Base-by-base conservation (phyloP, 2,329 filamentous ascomycete genomes). In the Teratosphaeria gauchensis region DNA sequence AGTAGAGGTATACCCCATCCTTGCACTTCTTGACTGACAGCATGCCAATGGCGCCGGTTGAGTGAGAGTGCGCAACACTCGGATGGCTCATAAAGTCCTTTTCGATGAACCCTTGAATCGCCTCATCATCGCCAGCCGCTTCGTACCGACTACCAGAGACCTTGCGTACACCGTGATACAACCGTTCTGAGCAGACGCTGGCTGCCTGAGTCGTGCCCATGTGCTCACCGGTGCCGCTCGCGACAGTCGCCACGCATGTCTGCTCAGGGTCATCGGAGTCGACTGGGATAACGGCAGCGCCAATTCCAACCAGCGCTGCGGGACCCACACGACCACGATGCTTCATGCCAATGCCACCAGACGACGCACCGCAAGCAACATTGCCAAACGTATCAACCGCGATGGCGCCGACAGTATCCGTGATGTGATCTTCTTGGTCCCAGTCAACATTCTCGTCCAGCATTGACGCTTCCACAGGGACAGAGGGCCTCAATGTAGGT, bases 301-400 rank as follows among this genome's bases (percentile, higher is more conserved):
- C 94, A 56, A 97, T 84, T 7, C 94, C 92, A 14, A 97, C 89
- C 16, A 99, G 81, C 21, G 94, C 94, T 35, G 94, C 95, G 33
- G 94, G 94, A 0, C 94, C 95, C 62, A 96, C 83, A 38, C 94
- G 87, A 5, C 94, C 95, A 61, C 85, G 84, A 73, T 96, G 92
- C 72, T 99, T 99, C 92, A 99, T 96, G 31, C 94, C 92, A 71
- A 99, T 99, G 1, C 94, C 94, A 5, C 94, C 94, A 16, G 95
- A 99, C 1, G 94, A 99, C 1, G 94, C 96, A 16, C 88, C 94
- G 3, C 92, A 94, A 4, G 95, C 92, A 69, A 99, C 96, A 59
- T 88, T 87, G 16, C 94, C 94, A 65, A 82, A 83, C 55, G 82
- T 82, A 69, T 99, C 94, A 63, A 99, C 86, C 11, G 91, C 94